phyloP scores from a whole-genome alignment of 805 yeast species.

The Osmozyma mogii region DNA sequence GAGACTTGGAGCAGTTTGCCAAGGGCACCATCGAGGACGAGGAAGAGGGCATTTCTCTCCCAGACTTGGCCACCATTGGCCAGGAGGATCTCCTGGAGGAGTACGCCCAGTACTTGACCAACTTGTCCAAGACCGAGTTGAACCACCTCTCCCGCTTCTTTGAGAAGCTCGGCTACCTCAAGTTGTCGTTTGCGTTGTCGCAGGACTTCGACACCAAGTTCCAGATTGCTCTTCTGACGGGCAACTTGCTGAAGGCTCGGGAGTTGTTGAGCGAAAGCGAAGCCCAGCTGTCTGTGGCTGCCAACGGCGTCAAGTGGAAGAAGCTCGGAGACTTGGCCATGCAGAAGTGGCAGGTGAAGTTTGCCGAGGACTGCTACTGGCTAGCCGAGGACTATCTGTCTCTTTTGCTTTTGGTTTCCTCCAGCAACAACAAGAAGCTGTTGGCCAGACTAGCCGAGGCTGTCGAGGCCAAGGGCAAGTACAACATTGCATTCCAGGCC shows the following conservation, averaged over 20 bases:
- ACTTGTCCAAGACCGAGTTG: slow-evolving; percentile 56
- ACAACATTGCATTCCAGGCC: slow-evolving; percentile 86
- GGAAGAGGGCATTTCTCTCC: slow-evolving; percentile 30
- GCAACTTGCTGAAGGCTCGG: slow-evolving; percentile 63
- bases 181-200: slow-evolving; percentile 76
- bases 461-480: slow-evolving; percentile 70
- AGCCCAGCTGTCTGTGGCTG: slow-evolving; percentile 39
- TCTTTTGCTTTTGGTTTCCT: slow-evolving; percentile 71
- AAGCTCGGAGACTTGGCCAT: slow-evolving; percentile 83
- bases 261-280: slow-evolving; percentile 32
- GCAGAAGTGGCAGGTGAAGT: slow-evolving; percentile 64
- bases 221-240: slow-evolving; percentile 77
- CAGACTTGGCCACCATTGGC: slow-evolving; percentile 26
- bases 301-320: slow-evolving; percentile 64
- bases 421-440: slow-evolving; percentile 61
- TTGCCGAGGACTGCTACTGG: slow-evolving; percentile 75
- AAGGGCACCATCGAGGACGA: slow-evolving; percentile 22
- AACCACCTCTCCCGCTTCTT: slow-evolving; percentile 83
- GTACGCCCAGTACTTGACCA: slow-evolving; percentile 43
- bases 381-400: slow-evolving; percentile 78
- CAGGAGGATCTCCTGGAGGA: slow-evolving; percentile 55
- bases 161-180: slow-evolving; percentile 83
- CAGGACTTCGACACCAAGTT: slow-evolving; percentile 88
- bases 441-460: slow-evolving; percentile 55
- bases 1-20: slow-evolving; percentile 70